phyloP scores from a whole-genome alignment of 164 flowering plant genomes.

The Tinospora cordifolia region DNA sequence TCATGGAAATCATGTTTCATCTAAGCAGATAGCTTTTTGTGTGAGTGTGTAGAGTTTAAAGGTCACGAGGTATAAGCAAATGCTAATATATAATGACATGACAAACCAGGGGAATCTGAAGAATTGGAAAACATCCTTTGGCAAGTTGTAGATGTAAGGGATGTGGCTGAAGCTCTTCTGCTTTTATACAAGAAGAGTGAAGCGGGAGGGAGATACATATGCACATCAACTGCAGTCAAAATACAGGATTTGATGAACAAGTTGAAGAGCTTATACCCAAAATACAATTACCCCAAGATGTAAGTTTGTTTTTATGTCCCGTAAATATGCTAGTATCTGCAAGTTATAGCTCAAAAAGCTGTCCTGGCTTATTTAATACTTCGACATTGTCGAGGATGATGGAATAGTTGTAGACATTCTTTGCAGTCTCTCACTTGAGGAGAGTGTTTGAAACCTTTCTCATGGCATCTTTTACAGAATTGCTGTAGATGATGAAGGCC shows the following conservation, averaged over 20 bases:
- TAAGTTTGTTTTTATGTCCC: conserved; percentile 1
- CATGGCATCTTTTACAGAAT: not conserved
- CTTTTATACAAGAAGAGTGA: conserved; percentile 40
- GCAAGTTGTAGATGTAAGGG: conserved; percentile 44
- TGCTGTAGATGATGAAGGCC: conserved; percentile 12
- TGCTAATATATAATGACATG: not conserved
- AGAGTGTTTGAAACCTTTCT: not conserved
- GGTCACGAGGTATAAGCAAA: too few species aligned
- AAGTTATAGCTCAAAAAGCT: too few species aligned
- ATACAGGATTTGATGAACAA: not conserved
- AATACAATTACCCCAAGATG: conserved; percentile 14
- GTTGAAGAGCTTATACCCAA: conserved; percentile 15
- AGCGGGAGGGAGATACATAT: conserved; percentile 38
- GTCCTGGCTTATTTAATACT: too few species aligned
- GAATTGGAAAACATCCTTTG: conserved; percentile 18
- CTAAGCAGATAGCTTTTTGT: too few species aligned
- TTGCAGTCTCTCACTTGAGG: not conserved
- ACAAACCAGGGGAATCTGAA: conserved; percentile 25
- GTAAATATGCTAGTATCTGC: too few species aligned
- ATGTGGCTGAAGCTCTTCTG: conserved; percentile 47
- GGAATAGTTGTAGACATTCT: not conserved
- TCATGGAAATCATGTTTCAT: too few species aligned
- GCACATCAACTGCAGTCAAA: not conserved
- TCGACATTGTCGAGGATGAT: too few species aligned
- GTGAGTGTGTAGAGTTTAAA: too few species aligned